A percentile compares a stretch with the other conserved stretches of the same genome.
phyloP scores from a whole-genome alignment of 768 basidiomycete species.

The Mycena kentingensis region DNA sequence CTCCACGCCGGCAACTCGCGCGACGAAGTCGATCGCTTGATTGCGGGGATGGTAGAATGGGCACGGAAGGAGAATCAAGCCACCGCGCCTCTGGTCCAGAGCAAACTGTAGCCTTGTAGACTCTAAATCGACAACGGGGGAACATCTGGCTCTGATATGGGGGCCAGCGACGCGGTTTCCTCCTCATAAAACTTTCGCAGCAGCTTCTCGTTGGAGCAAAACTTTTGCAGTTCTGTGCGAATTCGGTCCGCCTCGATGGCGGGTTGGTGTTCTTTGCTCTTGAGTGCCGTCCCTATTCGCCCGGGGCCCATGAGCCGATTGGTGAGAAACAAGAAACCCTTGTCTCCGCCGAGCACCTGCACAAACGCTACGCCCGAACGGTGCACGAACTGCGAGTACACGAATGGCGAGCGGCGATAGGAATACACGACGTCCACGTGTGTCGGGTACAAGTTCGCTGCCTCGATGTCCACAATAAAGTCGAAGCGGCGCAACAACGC shows the following conservation, averaged over 20 bases:
- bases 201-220: constrained; percentile 60
- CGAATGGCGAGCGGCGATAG: constrained; percentile 77
- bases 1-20: constrained; percentile 75
- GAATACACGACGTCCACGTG: constrained; percentile 86
- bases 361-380: constrained; percentile 87
- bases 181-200: constrained; percentile 75
- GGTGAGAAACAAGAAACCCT: constrained; percentile 87
- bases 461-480: constrained; percentile 86
- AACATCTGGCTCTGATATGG: constrained; percentile 45
- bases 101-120: constrained; percentile 12
- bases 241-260: constrained; percentile 64
- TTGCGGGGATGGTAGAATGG: constrained; percentile 52
- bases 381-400: constrained; percentile 91
- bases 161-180: constrained; percentile 55
- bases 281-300: constrained; percentile 55
- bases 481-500: constrained; percentile 74
- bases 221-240: constrained; percentile 56
- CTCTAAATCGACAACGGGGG: constrained; percentile 50
- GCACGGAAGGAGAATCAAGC: constrained; percentile 35
- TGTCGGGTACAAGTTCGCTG: constrained; percentile 72
- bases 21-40: constrained; percentile 63
- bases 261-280: constrained; percentile 57
- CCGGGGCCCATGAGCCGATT: constrained; percentile 82
- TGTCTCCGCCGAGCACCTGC: constrained; percentile 76
- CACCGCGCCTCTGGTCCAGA: constrained; percentile 6